phyloP scores from a whole-genome alignment of 2,329 filamentous ascomycete genomes.

The Didymella sp. region DNA sequence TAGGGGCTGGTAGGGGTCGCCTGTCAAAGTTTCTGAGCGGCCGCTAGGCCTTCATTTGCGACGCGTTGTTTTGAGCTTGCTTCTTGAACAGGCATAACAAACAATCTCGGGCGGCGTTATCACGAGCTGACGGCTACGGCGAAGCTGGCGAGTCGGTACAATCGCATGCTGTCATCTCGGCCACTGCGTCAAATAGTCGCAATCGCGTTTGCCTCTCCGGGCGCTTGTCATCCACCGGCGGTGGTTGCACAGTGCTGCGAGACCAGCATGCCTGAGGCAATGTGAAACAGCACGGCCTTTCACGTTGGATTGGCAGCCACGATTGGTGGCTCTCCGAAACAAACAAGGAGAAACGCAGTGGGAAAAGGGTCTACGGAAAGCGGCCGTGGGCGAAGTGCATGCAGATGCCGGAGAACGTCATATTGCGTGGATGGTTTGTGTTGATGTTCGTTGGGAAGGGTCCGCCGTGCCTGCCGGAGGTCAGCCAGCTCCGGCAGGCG shows the following conservation, averaged over 20 bases:
- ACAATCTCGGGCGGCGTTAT: conserved; percentile 20
- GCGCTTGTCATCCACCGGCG: conserved; percentile 25
- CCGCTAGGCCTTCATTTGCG: conserved; percentile 45
- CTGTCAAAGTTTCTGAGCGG: conserved; percentile 38
- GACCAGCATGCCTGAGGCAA: conserved; percentile 23
- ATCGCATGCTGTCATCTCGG: conserved; percentile 13
- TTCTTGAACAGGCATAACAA: conserved; percentile 37
- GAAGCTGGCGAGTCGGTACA: conserved; percentile 4
- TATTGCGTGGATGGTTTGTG: conserved; percentile 1
- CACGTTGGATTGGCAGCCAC: conserved; percentile 13
- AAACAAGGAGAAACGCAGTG: conserved; percentile 14
- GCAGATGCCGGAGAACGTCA: conserved; percentile 7
- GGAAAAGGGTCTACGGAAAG: conserved; percentile 9
- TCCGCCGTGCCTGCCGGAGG: conserved; percentile 2
- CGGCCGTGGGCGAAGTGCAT: conserved; percentile 8
- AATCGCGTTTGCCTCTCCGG: conserved; percentile 3
- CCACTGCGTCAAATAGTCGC: conserved; percentile 13
- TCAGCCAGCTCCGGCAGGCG: conserved; percentile 2
- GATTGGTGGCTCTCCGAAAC: conserved; percentile 7
- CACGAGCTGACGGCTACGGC: conserved; percentile 16
- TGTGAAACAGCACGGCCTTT: conserved; percentile 30
- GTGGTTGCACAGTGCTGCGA: conserved; percentile 33
- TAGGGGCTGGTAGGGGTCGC: conserved; percentile 31
- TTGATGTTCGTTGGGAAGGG: conserved; percentile 8
- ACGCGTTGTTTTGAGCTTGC: conserved; percentile 47